Evolutionary conservation across 306 rosid genomes (phyloP), one percentile per base, ranked within the genome.

Genomic region (Acacia acuminata): DNA sequence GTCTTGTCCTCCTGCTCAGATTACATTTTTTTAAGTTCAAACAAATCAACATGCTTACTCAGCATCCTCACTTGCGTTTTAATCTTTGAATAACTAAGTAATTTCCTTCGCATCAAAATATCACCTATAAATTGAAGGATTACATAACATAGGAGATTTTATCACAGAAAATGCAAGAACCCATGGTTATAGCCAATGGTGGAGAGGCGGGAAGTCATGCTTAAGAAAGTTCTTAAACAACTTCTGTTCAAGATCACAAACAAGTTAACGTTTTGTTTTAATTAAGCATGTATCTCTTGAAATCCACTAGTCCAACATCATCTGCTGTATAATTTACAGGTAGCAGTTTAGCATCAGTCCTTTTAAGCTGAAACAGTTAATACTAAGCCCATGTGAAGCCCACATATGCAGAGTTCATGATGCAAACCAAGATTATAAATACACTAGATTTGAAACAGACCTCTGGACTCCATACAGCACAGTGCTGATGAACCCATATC

Each of bases 381-480:
- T n/a, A 70, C 30, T 10, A 70, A 70, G n/a, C 55, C 75, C 16
- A 75, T 3, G 19, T 34, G 63, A 78, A 81, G 58, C 78, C 76
- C 84, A 70, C 16, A 73, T 19, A 81, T 82, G 73, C 56, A 85
- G n/a, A 55, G 32, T 42, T 53, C 36, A 87, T 27, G 48, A 79
- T 72, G 83, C 70, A 85, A 85, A 81, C 79, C 76, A 74, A 43
- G 73, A 74, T 84, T 48, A 77, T 85, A 85, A 77, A 27, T 85
- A 66, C 88, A 93, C 98, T 8, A 79, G 64, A 84, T 82, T 61
- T 80, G 83, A 85, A 77, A 34, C 87, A 56, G 86, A 96, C 99
- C 99, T 96, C 99, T 78, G 99, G 99, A 86, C 99, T 96, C 99
- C 99, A 96, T 44, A 96, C 99, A 80, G 99, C 99, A 87, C 99